Percentiles rank a stretch among this genome's conserved stretches.
Evolutionary conservation across 129 eudicot genomes (phyloP).

Genomic region (Helichrysum umbraculigerum): DNA sequence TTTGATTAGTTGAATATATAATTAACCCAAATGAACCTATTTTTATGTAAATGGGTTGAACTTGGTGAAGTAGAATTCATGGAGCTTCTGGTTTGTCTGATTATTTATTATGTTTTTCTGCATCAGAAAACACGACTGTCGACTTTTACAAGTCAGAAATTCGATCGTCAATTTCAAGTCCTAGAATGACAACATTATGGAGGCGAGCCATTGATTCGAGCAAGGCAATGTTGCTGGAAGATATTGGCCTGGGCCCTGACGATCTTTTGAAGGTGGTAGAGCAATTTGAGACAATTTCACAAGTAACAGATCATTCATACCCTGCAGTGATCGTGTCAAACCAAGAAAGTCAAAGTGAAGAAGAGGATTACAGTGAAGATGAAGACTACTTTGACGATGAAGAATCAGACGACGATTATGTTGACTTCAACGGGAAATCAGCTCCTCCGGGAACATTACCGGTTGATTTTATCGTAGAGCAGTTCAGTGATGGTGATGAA

Average conservation of each 20-base stretch:
- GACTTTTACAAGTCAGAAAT: constrained; percentile 29
- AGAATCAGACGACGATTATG: constrained; percentile 33
- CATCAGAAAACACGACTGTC: constrained; percentile 29
- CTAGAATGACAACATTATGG: constrained; percentile 82
- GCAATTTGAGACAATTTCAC: constrained; percentile 61
- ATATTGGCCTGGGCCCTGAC: constrained; percentile 64
- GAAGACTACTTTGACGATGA: constrained; percentile 33
- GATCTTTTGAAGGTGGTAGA: constrained; percentile 76
- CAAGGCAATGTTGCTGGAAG: constrained; percentile 68
- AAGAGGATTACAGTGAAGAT: constrained; percentile 32
- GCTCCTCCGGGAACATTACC: constrained; percentile 73
- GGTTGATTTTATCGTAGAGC: constrained; percentile 57
- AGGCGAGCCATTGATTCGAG: constrained; percentile 68
- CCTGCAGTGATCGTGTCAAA: constrained; percentile 66
- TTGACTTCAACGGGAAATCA: constrained; percentile 39
- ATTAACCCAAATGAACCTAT: too few species aligned
- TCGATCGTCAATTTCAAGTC: constrained; percentile 51
- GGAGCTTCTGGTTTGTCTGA: neutral
- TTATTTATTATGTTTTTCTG: constrained; percentile 9
- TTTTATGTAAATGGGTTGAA: neutral
- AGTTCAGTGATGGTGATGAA: constrained; percentile 46
- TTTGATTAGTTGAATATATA: too few species aligned
- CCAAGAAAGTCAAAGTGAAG: constrained; percentile 28
- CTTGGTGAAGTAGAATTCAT: neutral
- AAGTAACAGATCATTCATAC: constrained; percentile 80